Evolutionary conservation across 2,329 filamentous ascomycete species (phyloP), one percentile per base, ranked within the genome.

Genomic region (Aspergillus nomiae): DNA sequence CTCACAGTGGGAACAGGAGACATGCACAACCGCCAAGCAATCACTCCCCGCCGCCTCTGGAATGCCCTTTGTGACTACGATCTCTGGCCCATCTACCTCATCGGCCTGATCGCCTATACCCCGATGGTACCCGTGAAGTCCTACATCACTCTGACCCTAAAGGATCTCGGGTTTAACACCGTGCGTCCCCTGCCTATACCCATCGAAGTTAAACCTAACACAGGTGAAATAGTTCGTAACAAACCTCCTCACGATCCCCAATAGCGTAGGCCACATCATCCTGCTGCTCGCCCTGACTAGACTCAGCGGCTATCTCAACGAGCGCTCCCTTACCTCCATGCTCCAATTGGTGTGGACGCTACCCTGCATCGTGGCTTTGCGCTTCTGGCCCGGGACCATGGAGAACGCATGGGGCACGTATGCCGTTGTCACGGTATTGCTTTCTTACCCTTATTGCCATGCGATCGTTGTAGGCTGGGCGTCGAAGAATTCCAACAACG

Each of bases 21-120:
- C 58, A 87, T 89, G 85, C 85, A 88, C 72, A 88, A 88, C 68
- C 82, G 86, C 6, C 78, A 88, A 70, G 82, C 83, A 0, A 82
- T 89, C 38, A 85, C 83, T 0, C 80, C 77, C 14, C 78, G 71
- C 54, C 74, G 71, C 45, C 80, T 88, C 4, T 86, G 83, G 82
- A 77, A 82, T 30, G 80, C 83, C 0, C 65, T 87, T 30, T 81
- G 79, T 21, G 87, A 89, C 67, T 89, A 85, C 71, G 85, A 89
- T 66, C 79, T 89, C 68, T 89, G 85, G 86, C 84, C 84, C 0
- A 72, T 70, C 14, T 87, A 87, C 65, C 67, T 85, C 48, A 78
- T 86, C 21, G 85, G 85, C 0, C 73, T 87, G 4, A 76, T 77
- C 0, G 83, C 83, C 65, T 83, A 85, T 62, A 85, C 87, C 36